A percentile compares a stretch with the other conserved stretches of the same genome.
Conservation (phyloP, 192 early-diverging fungal genomes). For the Linnemannia elongata region DNA sequence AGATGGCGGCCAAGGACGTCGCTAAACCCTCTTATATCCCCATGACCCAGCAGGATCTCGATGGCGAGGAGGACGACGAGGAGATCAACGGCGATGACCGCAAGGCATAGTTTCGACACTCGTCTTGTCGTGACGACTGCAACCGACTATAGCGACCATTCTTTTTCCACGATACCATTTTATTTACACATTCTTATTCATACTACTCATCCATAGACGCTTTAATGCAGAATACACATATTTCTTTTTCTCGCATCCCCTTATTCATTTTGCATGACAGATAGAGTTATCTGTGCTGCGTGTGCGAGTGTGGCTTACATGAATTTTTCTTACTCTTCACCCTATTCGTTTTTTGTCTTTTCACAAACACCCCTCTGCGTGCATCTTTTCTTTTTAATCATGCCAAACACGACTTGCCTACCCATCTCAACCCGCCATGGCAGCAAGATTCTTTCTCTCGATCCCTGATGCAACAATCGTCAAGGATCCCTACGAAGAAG, state of each 20-base stretch:
- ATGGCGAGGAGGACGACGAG: constrained; percentile 8
- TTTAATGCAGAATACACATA: too few relatives aligned
- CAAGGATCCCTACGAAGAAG: constrained; percentile 49
- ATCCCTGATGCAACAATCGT: constrained; percentile 24
- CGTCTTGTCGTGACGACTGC: too few relatives aligned
- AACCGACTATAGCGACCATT: too few relatives aligned
- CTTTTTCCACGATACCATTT: too few relatives aligned
- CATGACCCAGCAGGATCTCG: constrained; percentile 47
- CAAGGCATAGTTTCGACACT: too few relatives aligned
- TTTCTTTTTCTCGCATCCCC: not conserved
- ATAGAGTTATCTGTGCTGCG: not conserved
- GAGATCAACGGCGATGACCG: too few relatives aligned
- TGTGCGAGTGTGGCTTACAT: not conserved
- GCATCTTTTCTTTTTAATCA: not conserved
- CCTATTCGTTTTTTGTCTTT: not conserved
- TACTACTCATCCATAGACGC: too few relatives aligned
- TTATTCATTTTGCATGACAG: too few relatives aligned
- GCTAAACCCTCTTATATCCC: constrained; percentile 46
- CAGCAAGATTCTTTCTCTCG: constrained; percentile 39
- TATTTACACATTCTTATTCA: too few relatives aligned
- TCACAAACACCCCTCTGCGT: not conserved
- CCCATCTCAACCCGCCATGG: not conserved
- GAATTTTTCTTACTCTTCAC: not conserved
- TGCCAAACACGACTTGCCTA: not conserved
- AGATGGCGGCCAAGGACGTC: constrained; percentile 33